Conservation (phyloP, 176 grass and related monocot genomes). For the Lolium rigidum region DNA sequence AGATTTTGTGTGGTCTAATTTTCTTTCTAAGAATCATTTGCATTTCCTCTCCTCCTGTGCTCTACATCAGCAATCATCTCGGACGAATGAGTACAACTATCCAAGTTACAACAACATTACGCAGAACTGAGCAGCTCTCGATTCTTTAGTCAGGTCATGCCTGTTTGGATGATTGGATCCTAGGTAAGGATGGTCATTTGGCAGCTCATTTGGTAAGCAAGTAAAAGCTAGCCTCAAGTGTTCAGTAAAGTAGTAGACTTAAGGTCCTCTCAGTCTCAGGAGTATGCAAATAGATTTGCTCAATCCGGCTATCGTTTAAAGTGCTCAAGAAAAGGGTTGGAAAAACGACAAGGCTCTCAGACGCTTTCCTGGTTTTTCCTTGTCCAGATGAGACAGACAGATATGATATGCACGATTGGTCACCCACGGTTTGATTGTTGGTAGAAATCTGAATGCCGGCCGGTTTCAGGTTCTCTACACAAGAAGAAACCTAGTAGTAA, state of each 20-base stretch:
- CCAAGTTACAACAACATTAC: no score
- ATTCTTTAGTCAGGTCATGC: no score
- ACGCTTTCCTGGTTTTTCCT: slow-evolving; percentile 11
- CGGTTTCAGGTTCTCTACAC: background rate
- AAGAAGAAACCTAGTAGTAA: background rate
- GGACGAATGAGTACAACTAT: no score
- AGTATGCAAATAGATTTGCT: background rate
- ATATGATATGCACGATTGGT: background rate
- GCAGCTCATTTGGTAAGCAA: no score
- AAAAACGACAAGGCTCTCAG: background rate
- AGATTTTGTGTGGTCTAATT: no score
- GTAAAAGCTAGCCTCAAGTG: background rate
- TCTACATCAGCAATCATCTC: no score
- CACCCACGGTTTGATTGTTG: background rate
- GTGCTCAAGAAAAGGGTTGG: background rate
- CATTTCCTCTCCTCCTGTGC: no score
- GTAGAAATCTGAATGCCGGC: background rate
- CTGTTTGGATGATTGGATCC: no score
- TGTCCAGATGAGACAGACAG: background rate
- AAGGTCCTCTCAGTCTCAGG: background rate
- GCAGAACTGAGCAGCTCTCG: no score
- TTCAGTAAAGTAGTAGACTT: background rate
- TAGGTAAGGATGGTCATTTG: no score
- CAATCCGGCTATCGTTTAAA: background rate
- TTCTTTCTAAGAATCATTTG: no score